phyloP scores from a whole-genome alignment of 2,329 filamentous ascomycete genomes.

The Calonectria pteridis region DNA sequence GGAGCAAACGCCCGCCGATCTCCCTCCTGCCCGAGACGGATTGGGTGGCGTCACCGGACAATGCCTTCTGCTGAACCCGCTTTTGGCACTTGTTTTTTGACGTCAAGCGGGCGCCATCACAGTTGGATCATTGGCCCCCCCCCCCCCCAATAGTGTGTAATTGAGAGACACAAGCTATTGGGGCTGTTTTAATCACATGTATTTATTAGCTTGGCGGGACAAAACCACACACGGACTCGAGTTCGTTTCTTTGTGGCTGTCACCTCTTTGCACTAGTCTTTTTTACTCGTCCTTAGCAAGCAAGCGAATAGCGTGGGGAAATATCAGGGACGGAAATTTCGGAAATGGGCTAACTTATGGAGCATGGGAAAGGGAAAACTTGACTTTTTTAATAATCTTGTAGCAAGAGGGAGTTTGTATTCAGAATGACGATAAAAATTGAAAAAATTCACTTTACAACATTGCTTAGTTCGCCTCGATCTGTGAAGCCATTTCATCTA shows the following conservation, averaged over 20 bases:
- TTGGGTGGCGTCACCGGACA: neutral
- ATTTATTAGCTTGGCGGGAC: neutral
- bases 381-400: neutral
- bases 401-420: neutral
- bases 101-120: neutral
- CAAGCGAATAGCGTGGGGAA: neutral
- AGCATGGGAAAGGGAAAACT: constrained; percentile 1
- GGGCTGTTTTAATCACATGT: neutral
- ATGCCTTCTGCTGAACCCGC: neutral
- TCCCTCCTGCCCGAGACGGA: neutral
- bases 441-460: neutral
- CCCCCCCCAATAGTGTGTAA: neutral
- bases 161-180: neutral
- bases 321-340: neutral
- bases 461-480: neutral
- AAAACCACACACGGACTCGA: neutral
- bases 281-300: neutral
- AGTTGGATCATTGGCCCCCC: neutral
- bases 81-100: neutral
- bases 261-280: neutral
- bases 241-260: neutral
- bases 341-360: neutral
- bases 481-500: neutral
- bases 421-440: neutral
- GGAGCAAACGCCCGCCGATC: neutral